Percentiles rank a stretch among this genome's conserved stretches.
Evolutionary conservation across 148 eudicot genomes (phyloP).

Genomic region (Vaccinium vitisidaea): DNA sequence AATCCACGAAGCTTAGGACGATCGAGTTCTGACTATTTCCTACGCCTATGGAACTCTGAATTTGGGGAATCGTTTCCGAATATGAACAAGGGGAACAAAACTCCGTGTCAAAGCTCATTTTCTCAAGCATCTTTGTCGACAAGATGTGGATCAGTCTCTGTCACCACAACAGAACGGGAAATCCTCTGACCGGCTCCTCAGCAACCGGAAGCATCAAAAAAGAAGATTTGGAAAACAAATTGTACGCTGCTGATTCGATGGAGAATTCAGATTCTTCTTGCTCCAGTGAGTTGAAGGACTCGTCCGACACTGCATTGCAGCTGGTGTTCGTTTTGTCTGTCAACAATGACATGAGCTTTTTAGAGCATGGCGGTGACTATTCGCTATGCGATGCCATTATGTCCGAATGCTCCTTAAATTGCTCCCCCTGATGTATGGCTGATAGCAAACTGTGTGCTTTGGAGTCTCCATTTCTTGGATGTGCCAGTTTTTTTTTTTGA

Average conservation of each 20-base stretch:
- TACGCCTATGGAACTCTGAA: constrained; percentile 82
- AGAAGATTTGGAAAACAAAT: constrained; percentile 25
- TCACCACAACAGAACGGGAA: constrained; percentile 39
- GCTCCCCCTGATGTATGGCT: not conserved
- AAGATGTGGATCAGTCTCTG: constrained; percentile 50
- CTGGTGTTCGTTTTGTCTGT: constrained; percentile 10
- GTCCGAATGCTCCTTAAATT: not conserved
- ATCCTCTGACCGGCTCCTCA: constrained; percentile 11
- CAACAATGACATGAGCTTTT: constrained; percentile 82
- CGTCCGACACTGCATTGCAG: constrained; percentile 66
- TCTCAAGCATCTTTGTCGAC: constrained; percentile 60
- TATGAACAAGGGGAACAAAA: constrained; percentile 26
- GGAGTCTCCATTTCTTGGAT: not conserved
- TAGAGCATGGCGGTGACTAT: constrained; percentile 46
- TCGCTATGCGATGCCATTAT: not conserved
- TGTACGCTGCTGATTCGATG: constrained; percentile 22
- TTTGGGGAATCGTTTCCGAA: constrained; percentile 76
- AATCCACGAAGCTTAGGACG: constrained; percentile 23
- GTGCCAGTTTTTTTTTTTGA: not conserved
- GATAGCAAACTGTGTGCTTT: not conserved
- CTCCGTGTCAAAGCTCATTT: constrained; percentile 39
- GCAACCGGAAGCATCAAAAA: constrained; percentile 13
- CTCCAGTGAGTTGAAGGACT: constrained; percentile 66
- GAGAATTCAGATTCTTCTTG: constrained; percentile 41
- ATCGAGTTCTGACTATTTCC: constrained; percentile 51